Evolutionary conservation across 805 yeast genomes (phyloP).

Genomic region (Starmerella riodocensis): DNA sequence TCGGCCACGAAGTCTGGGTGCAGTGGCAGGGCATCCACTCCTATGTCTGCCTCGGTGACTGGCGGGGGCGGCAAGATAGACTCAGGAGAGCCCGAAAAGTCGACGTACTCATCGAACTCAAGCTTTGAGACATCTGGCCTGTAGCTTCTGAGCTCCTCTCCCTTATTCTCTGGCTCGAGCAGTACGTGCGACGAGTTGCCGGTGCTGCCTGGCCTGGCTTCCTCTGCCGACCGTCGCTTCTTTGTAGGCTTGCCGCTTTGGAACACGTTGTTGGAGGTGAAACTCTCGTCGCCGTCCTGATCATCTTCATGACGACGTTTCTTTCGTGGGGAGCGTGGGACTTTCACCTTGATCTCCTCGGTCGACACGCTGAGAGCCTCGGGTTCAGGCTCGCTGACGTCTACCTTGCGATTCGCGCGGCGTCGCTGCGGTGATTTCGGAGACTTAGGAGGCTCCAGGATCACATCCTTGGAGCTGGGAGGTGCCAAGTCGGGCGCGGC

Average conservation of each 20-base stretch:
- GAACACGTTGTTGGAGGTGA: slow-evolving; percentile 19
- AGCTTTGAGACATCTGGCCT: no score
- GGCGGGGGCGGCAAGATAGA: not conserved
- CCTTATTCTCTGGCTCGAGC: no score
- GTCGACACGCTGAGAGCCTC: slow-evolving; percentile 1
- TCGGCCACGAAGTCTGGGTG: slow-evolving; percentile 5
- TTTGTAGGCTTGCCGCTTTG: slow-evolving; percentile 10
- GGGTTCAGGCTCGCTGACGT: slow-evolving; percentile 2
- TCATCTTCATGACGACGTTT: slow-evolving; percentile 4
- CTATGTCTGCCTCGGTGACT: slow-evolving; percentile 5
- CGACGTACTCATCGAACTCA: no score
- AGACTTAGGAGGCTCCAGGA: slow-evolving; percentile 2
- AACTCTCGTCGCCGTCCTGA: slow-evolving; percentile 10
- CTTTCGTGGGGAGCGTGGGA: slow-evolving; percentile 10
- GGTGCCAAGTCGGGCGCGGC: slow-evolving; percentile 1
- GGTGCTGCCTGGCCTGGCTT: slow-evolving; percentile 1
- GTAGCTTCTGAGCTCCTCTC: no score
- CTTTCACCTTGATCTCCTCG: slow-evolving; percentile 12
- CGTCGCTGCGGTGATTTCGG: slow-evolving; percentile 11
- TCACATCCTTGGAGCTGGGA: not conserved
- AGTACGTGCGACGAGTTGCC: slow-evolving; percentile 1
- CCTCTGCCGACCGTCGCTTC: slow-evolving; percentile 6
- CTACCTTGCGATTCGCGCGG: slow-evolving; percentile 12
- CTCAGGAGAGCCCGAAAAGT: no score
- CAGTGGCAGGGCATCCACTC: not conserved